Conservation (phyloP, 331 rosid species). For the Arachis monticola region DNA sequence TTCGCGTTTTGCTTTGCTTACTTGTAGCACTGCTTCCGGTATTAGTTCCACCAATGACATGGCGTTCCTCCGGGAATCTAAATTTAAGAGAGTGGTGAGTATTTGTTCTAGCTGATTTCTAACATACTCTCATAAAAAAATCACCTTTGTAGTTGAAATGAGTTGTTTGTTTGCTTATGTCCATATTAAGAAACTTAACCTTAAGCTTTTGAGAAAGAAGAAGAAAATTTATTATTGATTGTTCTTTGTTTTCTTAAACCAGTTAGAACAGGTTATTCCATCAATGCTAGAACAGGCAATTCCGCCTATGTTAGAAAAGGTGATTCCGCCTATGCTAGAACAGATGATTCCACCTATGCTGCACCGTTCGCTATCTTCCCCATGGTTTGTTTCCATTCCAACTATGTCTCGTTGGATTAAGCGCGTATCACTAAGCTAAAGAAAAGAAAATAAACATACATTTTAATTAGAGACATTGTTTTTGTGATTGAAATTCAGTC, state of each 20-base stretch:
- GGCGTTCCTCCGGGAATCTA: background rate
- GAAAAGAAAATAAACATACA: too few species aligned
- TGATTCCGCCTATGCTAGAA: background rate
- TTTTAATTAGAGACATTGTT: background rate
- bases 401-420: background rate
- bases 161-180: too few species aligned
- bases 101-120: too few species aligned
- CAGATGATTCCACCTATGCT: constrained; percentile 27
- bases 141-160: too few species aligned
- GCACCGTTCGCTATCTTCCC: background rate
- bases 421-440: too few species aligned
- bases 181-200: too few species aligned
- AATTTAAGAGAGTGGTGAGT: constrained; percentile 7
- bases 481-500: constrained; percentile 27
- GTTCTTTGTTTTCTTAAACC: background rate
- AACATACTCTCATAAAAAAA: too few species aligned
- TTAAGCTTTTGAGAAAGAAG: background rate
- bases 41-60: background rate
- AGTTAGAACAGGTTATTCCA: constrained; percentile 2
- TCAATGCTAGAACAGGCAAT: background rate
- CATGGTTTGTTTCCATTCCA: constrained; percentile 32
- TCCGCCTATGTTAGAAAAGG: background rate
- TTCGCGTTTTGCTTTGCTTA: background rate
- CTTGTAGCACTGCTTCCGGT: background rate
- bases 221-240: background rate